phyloP scores from a whole-genome alignment of 208 protist genomes.

The Leishmania aethiopica region DNA sequence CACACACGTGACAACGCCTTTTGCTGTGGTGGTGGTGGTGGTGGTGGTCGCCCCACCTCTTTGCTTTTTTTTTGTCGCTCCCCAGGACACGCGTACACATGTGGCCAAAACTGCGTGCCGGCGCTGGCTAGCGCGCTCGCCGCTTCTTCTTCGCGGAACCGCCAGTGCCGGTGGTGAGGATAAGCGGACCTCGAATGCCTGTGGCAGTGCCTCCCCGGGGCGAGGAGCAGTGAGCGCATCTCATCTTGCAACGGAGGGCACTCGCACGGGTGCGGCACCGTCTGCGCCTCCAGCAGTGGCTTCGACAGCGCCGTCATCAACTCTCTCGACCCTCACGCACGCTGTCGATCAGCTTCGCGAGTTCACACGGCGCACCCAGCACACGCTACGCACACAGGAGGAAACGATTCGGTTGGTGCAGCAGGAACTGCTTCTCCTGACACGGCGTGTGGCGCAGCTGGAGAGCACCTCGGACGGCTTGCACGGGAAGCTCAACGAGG shows the following conservation, averaged over 20 bases:
- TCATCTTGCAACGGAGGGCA: background rate
- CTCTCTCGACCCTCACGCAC: background rate
- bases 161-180: background rate
- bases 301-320: background rate
- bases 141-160: constrained; percentile 6
- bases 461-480: constrained; percentile 39
- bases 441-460: constrained; percentile 49
- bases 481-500: constrained; percentile 42
- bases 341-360: constrained; percentile 35
- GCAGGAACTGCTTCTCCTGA: constrained; percentile 51
- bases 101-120: constrained; percentile 5
- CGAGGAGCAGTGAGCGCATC: background rate
- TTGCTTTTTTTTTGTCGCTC: background rate
- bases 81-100: background rate
- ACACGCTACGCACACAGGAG: constrained; percentile 30
- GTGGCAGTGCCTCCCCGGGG: background rate
- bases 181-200: background rate
- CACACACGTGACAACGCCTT: background rate
- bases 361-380: constrained; percentile 20
- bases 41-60: background rate
- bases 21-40: background rate
- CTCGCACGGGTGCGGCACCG: background rate
- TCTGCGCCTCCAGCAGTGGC: background rate
- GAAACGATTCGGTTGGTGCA: constrained; percentile 35
- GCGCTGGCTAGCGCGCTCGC: constrained; percentile 3